Conservation (phyloP, 164 flowering plant genomes). For the Nymphaea thermarum region DNA sequence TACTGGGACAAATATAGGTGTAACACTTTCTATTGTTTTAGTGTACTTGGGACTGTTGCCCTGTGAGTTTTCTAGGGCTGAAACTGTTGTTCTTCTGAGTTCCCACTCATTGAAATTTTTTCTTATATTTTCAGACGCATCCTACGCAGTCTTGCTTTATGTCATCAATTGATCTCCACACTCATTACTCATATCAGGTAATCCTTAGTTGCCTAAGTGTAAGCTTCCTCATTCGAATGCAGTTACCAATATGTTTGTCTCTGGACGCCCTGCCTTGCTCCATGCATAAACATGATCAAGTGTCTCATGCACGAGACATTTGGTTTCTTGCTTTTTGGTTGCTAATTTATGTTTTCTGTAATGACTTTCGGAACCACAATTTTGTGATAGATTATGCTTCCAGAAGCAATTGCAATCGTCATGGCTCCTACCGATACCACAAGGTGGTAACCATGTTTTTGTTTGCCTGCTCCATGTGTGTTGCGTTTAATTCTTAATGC, state of each 20-base stretch:
- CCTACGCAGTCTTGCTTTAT: conserved; percentile 97
- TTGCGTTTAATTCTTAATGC: neutral
- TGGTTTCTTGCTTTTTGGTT: neutral
- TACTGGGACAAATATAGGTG: no score
- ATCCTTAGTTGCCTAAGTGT: neutral
- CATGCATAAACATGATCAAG: neutral
- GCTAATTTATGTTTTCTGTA: neutral
- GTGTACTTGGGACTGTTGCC: no score
- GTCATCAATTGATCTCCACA: conserved; percentile 94
- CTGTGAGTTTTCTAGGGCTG: no score
- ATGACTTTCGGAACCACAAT: neutral
- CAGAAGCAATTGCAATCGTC: conserved; percentile 93
- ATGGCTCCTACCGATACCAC: conserved; percentile 89
- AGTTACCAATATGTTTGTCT: no score
- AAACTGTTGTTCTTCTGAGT: no score
- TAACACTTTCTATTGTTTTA: no score
- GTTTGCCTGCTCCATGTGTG: neutral
- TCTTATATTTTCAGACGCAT: conserved; percentile 56
- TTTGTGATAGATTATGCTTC: conserved; percentile 70
- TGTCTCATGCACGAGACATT: neutral
- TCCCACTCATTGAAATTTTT: neutral
- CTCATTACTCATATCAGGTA: conserved; percentile 95
- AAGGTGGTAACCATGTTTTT: conserved; percentile 20
- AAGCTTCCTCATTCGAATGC: neutral
- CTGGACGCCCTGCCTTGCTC: neutral